Conservation (phyloP, 1,284 basidiomycete species). For the Meira miltonrushii region DNA sequence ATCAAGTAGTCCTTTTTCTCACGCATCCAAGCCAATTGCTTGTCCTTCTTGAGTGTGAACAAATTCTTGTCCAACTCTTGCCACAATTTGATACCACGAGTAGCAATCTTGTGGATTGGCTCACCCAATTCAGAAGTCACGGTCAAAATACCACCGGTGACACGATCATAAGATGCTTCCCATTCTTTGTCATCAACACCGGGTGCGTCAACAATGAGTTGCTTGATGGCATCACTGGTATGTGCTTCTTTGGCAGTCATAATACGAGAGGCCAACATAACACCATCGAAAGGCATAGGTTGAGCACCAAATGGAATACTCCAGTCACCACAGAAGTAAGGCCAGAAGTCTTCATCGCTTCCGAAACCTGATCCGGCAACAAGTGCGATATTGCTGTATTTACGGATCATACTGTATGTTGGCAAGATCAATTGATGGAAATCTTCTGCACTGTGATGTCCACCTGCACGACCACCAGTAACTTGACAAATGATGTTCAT, state of each 20-base stretch:
- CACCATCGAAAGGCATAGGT: slow-evolving; percentile 97
- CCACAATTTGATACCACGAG: slow-evolving; percentile 92
- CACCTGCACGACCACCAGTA: slow-evolving; percentile 98
- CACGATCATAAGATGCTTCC: slow-evolving; percentile 89
- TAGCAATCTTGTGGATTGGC: slow-evolving; percentile 98
- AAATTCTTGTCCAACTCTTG: slow-evolving; percentile 88
- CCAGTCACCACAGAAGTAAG: slow-evolving; percentile 95
- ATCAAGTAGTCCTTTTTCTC: slow-evolving; percentile 86
- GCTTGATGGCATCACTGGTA: slow-evolving; percentile 87
- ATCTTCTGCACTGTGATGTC: slow-evolving; percentile 96
- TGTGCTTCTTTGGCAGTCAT: slow-evolving; percentile 99
- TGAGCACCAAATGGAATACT: slow-evolving; percentile 76
- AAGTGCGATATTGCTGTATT: slow-evolving; percentile 79
- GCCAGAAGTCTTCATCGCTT: slow-evolving; percentile 90
- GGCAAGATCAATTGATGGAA: slow-evolving; percentile 92
- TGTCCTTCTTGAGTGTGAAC: slow-evolving; percentile 91
- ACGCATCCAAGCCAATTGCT: slow-evolving; percentile 78
- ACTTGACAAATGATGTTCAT: slow-evolving; percentile 98
- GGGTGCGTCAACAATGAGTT: slow-evolving; percentile 87
- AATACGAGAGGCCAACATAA: slow-evolving; percentile 89
- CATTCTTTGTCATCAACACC: slow-evolving; percentile 85
- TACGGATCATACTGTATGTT: slow-evolving; percentile 84
- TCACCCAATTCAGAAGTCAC: slow-evolving; percentile 97
- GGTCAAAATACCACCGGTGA: slow-evolving; percentile 91
- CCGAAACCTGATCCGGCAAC: slow-evolving; percentile 97